Evolutionary conservation across 345 rosid genomes (phyloP), one percentile per base, ranked within the genome.

Genomic region (Trapa bicornis): DNA sequence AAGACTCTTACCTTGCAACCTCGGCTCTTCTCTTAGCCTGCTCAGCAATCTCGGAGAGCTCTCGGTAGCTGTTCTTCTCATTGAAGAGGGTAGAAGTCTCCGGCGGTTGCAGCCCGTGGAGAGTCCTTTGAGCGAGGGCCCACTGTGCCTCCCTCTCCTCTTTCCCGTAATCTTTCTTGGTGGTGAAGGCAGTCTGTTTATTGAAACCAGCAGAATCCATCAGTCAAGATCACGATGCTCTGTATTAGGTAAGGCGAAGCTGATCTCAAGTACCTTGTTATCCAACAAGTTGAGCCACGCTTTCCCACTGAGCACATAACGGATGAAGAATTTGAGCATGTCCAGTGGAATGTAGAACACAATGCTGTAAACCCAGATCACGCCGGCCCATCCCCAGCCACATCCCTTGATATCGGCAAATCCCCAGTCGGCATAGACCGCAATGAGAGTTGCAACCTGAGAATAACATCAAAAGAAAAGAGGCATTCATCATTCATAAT

Each of bases 371-470:
- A 75, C 2, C 82, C 80, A 79, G 66, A 79, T 69, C 8, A 66
- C 73, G 47, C 80, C 82, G 5, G 80, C 82, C 85, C 85, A 82
- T 69, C 83, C 83, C 85, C 85, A 82, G 0, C 85, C 85, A 37
- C 76, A 70, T 33, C 85, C 85, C 69, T 75, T 66, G 57, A 82
- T 77, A 0, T 69, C 67, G 6, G 85, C 85, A 58, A 82, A 82
- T 14, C 67, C 54, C 85, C 85, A 82, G 52, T 57, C 68, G 61
- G 85, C 85, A 69, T 82, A 82, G 4, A 77, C 85, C 10, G 85
- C 85, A 17, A 82, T 75, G 71, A 82, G 10, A n/a, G 85, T 79
- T 13, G 85, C 85, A 62, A 79, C 71, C 85, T 82, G 74, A 13
- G 63, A 37, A 29, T 0, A 66, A 4, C 4, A 17, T 22, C 29